Evolutionary conservation across 345 rosid genomes (phyloP).

Genomic region (thale cress (Arabidopsis thaliana)): DNA sequence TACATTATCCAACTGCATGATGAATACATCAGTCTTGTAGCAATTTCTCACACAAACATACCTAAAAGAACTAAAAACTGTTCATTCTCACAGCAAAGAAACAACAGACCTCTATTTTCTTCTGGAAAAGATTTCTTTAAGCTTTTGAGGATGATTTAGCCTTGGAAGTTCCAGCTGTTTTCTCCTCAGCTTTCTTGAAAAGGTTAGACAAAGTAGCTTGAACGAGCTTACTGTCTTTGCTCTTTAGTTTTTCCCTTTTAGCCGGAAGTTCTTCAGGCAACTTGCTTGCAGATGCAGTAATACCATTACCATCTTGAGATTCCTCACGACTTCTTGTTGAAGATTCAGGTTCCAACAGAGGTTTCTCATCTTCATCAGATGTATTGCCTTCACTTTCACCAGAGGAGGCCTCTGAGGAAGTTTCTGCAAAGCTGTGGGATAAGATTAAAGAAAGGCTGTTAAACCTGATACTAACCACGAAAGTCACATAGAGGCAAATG

Average conservation of each 20-base stretch:
- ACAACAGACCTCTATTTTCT: conserved; percentile 29
- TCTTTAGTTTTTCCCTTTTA: conserved; percentile 43
- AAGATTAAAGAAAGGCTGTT: conserved; percentile 11
- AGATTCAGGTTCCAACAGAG: conserved; percentile 39
- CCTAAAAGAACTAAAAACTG: conserved; percentile 15
- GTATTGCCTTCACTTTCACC: conserved; percentile 50
- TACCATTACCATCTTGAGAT: conserved; percentile 31
- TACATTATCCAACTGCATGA: neutral
- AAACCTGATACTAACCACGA: conserved; percentile 6
- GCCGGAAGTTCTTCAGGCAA: conserved; percentile 38
- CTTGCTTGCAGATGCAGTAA: conserved; percentile 44
- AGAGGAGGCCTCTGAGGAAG: conserved; percentile 63
- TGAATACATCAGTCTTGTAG: neutral
- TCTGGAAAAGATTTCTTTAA: neutral
- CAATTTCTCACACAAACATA: conserved; percentile 4
- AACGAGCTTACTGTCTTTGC: conserved; percentile 61
- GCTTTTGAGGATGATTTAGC: conserved; percentile 30
- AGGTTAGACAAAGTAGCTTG: conserved; percentile 78
- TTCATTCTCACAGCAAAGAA: conserved; percentile 23
- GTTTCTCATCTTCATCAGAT: conserved; percentile 54
- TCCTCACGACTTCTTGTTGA: conserved; percentile 28
- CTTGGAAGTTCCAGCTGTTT: conserved; percentile 45
- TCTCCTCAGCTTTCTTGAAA: conserved; percentile 73
- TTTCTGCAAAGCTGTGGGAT: conserved; percentile 64
- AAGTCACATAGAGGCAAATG: conserved; percentile 1